These are phyloP conservation scores for Xylariaceae sp. DNA, from an alignment of 2,329 filamentous ascomycete genomes.

Conservation along the genomic window DNA sequence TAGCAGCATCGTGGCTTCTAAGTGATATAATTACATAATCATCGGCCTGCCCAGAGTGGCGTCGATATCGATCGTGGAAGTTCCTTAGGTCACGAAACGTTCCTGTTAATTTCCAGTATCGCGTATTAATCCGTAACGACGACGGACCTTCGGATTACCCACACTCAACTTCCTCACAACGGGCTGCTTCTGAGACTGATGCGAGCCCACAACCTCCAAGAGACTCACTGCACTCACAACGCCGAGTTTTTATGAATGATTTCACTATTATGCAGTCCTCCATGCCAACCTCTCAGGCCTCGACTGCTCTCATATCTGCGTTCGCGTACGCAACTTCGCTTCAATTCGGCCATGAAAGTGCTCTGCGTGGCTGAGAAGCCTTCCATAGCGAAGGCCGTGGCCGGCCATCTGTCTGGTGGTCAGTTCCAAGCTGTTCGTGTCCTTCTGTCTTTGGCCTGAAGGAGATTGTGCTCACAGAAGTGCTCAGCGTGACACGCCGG, in stretches of 20 bases:
- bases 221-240: neutral
- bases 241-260: conserved; percentile 14
- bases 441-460: conserved; percentile 5
- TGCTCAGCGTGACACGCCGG: conserved; percentile 59
- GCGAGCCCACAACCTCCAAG: neutral
- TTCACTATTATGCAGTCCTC: conserved; percentile 6
- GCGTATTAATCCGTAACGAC: neutral
- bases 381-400: conserved; percentile 91
- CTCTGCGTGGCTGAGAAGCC: conserved; percentile 83
- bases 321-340: conserved; percentile 13
- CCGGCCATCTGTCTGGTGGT: conserved; percentile 80
- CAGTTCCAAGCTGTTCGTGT: conserved; percentile 60
- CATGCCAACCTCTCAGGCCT: conserved; percentile 13
- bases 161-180: neutral
- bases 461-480: conserved; percentile 14
- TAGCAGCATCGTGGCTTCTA: neutral
- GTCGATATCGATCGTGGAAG: neutral
- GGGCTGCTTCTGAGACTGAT: neutral
- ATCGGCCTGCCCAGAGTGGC: neutral
- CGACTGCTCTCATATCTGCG: conserved; percentile 16
- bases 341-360: conserved; percentile 43
- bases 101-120: neutral
- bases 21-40: neutral
- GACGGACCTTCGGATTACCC: neutral
- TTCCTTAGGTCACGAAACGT: neutral